Evolutionary conservation across 495 filamentous ascomycete genomes (phyloP).

Genomic region (Xylaria nigripes): DNA sequence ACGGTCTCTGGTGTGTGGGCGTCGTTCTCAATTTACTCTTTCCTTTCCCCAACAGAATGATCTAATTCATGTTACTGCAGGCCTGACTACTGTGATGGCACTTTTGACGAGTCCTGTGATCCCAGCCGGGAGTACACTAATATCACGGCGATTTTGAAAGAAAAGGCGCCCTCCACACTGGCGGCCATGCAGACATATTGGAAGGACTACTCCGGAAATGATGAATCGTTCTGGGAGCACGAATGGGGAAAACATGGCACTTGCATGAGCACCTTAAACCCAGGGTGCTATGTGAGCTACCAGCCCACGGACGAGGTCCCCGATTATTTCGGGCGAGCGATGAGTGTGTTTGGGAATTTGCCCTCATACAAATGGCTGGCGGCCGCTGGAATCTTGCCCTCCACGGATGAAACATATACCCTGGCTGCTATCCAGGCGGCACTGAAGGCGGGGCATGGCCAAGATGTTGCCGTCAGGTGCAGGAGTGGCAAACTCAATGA

Average conservation of each 20-base stretch:
- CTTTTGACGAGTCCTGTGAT: conserved; percentile 63
- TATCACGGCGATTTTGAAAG: conserved; percentile 41
- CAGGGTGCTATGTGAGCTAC: conserved; percentile 60
- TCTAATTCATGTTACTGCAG: conserved; percentile 18
- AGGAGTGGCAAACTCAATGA: conserved; percentile 56
- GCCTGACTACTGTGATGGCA: conserved; percentile 72
- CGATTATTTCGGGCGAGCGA: conserved; percentile 48
- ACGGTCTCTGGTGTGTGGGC: conserved; percentile 56
- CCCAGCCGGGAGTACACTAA: conserved; percentile 54
- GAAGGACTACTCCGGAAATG: conserved; percentile 47
- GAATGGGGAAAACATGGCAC: conserved; percentile 79
- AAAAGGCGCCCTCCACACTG: conserved; percentile 27
- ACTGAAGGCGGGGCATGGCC: conserved; percentile 45
- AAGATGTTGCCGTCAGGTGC: conserved; percentile 53
- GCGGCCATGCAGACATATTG: conserved; percentile 66
- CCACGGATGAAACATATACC: conserved; percentile 51
- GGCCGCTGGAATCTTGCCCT: conserved; percentile 57
- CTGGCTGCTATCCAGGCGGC: conserved; percentile 52
- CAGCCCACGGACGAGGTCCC: conserved; percentile 44
- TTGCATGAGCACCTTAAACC: conserved; percentile 57
- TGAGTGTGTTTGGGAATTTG: conserved; percentile 48
- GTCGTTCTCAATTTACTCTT: background rate
- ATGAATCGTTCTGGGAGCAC: conserved; percentile 66
- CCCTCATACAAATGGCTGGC: conserved; percentile 47
- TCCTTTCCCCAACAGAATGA: background rate